A percentile compares a stretch with the other conserved stretches of the same genome.
Conservation (phyloP, 1,139 yeast genomes). For the Blastobotrys raffinosifermentans region DNA sequence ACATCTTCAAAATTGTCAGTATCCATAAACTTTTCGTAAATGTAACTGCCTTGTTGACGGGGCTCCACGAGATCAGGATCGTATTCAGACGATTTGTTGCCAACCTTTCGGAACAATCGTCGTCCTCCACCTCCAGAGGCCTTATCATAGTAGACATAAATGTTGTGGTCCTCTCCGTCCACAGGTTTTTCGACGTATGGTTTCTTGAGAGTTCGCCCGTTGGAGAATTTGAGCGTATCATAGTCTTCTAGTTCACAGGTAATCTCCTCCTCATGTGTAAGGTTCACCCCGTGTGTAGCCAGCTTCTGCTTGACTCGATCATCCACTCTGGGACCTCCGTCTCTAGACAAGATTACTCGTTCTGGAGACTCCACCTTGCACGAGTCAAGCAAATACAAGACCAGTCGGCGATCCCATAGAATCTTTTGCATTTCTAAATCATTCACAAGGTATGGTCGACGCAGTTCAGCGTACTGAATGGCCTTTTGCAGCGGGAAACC, state of each 20-base stretch:
- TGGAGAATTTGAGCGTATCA: conserved; percentile 68
- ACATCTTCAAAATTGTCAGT: conserved; percentile 98
- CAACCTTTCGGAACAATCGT: conserved; percentile 87
- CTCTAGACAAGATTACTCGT: conserved; percentile 83
- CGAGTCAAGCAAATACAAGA: conserved; percentile 72
- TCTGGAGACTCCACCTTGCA: conserved; percentile 85
- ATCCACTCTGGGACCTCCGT: conserved; percentile 91
- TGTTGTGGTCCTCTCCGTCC: conserved; percentile 97
- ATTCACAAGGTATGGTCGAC: conserved; percentile 86
- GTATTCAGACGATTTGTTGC: conserved; percentile 94
- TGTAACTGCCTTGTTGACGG: conserved; percentile 84
- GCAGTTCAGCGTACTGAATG: conserved; percentile 76
- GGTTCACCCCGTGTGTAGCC: conserved; percentile 48
- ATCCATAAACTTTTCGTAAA: conserved; percentile 94
- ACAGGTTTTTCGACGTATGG: conserved; percentile 99
- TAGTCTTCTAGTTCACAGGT: conserved; percentile 70
- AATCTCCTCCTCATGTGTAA: conserved; percentile 53
- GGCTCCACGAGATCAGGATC: conserved; percentile 74
- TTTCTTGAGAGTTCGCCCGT: conserved; percentile 65
- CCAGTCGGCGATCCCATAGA: conserved; percentile 93
- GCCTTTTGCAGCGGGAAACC: conserved; percentile 98
- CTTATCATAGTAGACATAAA: conserved; percentile 82
- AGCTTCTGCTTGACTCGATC: conserved; percentile 54
- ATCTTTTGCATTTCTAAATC: conserved; percentile 89
- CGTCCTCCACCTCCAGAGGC: conserved; percentile 97